Evolutionary conservation across 148 eudicot species (phyloP).

Genomic region (Amaranthus palmeri): DNA sequence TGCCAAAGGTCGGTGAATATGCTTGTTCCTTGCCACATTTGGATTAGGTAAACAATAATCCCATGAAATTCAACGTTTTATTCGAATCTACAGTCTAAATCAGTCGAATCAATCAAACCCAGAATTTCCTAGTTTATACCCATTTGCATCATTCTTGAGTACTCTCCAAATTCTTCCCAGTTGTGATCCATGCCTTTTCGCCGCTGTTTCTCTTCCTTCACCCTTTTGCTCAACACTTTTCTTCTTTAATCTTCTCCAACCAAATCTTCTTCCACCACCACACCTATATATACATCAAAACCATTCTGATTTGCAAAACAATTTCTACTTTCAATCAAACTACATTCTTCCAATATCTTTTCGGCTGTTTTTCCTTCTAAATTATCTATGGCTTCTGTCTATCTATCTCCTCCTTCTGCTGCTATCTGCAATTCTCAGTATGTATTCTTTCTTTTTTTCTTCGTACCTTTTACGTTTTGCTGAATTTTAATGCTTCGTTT

Average conservation of each 20-base stretch:
- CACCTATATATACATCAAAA: not conserved
- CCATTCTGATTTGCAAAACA: not conserved
- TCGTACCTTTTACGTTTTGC: not conserved
- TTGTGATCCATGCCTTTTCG: slow-evolving; percentile 4
- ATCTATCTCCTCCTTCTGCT: slow-evolving; percentile 44
- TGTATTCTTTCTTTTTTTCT: slow-evolving; percentile 6
- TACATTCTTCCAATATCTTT: not conserved
- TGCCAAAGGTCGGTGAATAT: no score
- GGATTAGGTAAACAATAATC: not conserved
- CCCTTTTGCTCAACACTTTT: not conserved
- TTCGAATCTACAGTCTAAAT: not conserved
- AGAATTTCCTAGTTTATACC: no score
- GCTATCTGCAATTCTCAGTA: slow-evolving; percentile 48
- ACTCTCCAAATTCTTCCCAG: slow-evolving; percentile 3
- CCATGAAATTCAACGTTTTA: not conserved
- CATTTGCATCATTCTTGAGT: slow-evolving; percentile 5
- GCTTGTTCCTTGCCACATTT: not conserved
- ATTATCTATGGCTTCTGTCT: slow-evolving; percentile 51
- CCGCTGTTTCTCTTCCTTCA: not conserved
- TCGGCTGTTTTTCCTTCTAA: not conserved
- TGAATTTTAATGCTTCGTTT: not conserved
- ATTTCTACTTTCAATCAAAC: not conserved
- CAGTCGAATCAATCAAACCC: not conserved
- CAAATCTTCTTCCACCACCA: not conserved
- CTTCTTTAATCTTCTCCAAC: not conserved